Percentiles rank a stretch among this genome's conserved stretches.
These are phyloP conservation scores for Coniochaeta sp. DNA, from an alignment of 2,329 filamentous ascomycete genomes.

Conservation along the genomic window DNA sequence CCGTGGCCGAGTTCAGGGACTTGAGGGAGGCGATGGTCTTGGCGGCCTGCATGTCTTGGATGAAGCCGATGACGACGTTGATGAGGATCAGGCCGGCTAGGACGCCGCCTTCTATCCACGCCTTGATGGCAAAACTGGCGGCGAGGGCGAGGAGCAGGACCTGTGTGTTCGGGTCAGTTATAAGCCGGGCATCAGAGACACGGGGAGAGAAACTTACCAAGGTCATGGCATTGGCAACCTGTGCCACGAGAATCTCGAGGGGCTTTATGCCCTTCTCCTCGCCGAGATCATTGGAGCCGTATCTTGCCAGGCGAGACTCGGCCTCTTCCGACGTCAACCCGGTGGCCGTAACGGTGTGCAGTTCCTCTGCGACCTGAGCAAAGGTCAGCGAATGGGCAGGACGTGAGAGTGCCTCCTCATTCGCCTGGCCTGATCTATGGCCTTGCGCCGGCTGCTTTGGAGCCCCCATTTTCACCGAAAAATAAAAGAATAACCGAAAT, in stretches of 20 bases:
- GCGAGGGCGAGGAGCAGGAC: constrained; percentile 41
- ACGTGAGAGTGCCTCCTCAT: no score
- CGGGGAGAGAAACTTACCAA: constrained; percentile 34
- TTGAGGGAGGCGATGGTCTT: constrained; percentile 46
- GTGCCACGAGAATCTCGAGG: constrained; percentile 49
- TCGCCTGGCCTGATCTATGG: no score
- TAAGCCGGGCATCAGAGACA: no score
- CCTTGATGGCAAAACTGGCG: constrained; percentile 41
- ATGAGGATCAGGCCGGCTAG: constrained; percentile 42
- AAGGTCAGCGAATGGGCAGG: constrained; percentile 57
- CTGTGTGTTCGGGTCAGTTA: not conserved
- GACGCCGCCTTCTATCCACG: constrained; percentile 48
- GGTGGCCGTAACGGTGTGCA: constrained; percentile 42
- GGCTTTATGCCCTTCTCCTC: constrained; percentile 45
- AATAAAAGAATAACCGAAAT: no score
- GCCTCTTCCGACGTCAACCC: constrained; percentile 45
- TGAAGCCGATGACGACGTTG: constrained; percentile 47
- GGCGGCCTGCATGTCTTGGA: constrained; percentile 45
- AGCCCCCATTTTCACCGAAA: no score
- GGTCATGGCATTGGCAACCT: constrained; percentile 58
- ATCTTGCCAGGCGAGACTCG: constrained; percentile 37
- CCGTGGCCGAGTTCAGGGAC: constrained; percentile 40
- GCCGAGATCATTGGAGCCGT: constrained; percentile 51
- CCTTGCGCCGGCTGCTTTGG: no score
- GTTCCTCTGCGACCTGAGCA: constrained; percentile 40